A percentile compares a stretch with the other conserved stretches of the same genome.
phyloP scores from a whole-genome alignment of 176 grass and related monocot species.

The Phragmites australis region DNA sequence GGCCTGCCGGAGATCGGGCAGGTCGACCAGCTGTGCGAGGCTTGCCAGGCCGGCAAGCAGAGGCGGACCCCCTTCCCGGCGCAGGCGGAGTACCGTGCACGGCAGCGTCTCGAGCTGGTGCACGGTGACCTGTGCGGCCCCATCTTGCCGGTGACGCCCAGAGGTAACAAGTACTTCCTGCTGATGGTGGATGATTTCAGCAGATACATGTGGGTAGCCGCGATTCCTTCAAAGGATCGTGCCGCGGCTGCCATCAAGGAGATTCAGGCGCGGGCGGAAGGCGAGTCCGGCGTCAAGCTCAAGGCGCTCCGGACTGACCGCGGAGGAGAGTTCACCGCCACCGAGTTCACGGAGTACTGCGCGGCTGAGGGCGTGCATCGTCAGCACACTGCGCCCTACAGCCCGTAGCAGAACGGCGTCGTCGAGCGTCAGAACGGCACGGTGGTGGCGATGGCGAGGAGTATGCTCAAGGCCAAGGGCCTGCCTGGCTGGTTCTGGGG shows the following conservation, averaged over 20 bases:
- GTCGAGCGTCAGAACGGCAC: no score
- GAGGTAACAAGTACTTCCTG: background rate
- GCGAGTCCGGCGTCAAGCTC: background rate
- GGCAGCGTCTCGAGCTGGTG: background rate
- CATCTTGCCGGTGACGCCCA: background rate
- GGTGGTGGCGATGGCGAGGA: no score
- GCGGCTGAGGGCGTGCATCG: no score
- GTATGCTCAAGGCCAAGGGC: no score
- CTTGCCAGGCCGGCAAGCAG: background rate
- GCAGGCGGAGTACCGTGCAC: background rate
- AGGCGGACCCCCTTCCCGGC: background rate
- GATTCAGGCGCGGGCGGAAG: background rate
- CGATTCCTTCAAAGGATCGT: background rate
- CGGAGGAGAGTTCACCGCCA: background rate
- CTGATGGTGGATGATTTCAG: background rate
- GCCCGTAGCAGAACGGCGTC: no score
- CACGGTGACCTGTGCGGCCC: background rate
- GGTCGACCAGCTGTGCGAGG: background rate
- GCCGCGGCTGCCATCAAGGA: background rate
- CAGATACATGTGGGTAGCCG: background rate
- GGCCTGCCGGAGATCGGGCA: background rate
- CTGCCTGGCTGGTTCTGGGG: no score
- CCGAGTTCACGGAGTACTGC: background rate
- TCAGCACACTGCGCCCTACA: no score
- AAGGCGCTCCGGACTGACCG: background rate